Evolutionary conservation across 441 rosid genomes (phyloP).

Genomic region (Kokia cookei): DNA sequence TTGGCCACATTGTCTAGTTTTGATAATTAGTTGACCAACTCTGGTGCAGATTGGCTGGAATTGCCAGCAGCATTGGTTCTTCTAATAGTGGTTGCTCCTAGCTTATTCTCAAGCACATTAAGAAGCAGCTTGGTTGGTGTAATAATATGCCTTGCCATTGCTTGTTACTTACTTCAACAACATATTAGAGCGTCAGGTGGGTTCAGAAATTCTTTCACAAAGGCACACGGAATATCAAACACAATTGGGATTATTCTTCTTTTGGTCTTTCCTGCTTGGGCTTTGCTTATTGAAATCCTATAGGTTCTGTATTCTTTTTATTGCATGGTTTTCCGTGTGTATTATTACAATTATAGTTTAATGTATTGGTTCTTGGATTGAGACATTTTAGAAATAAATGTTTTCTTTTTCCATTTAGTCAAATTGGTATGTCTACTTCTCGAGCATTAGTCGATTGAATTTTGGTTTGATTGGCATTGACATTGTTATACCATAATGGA

Average conservation of each 20-base stretch:
- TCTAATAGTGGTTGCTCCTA: conserved; percentile 67
- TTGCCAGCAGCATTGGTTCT: conserved; percentile 61
- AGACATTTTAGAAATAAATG: no score
- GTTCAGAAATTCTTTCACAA: conserved; percentile 66
- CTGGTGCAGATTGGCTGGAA: conserved; percentile 61
- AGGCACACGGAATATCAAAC: conserved; percentile 74
- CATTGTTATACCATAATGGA: no score
- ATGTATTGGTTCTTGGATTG: neutral
- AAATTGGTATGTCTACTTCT: no score
- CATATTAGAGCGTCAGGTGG: conserved; percentile 87
- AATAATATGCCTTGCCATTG: conserved; percentile 53
- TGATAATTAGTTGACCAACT: neutral
- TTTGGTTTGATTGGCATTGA: no score
- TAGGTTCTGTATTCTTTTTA: conserved; percentile 2
- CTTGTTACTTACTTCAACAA: conserved; percentile 83
- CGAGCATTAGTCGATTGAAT: no score
- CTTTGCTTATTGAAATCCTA: conserved; percentile 35
- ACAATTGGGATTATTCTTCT: conserved; percentile 60
- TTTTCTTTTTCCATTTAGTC: no score
- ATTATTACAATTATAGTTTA: neutral
- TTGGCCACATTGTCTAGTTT: neutral
- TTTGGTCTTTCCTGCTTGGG: conserved; percentile 78
- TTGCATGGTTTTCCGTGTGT: neutral
- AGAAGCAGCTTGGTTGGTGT: conserved; percentile 56
- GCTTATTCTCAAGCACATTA: conserved; percentile 46